A percentile compares a stretch with the other conserved stretches of the same genome.
Evolutionary conservation across 106 monocot genomes (phyloP).

Genomic region (Vanilla planifolia): DNA sequence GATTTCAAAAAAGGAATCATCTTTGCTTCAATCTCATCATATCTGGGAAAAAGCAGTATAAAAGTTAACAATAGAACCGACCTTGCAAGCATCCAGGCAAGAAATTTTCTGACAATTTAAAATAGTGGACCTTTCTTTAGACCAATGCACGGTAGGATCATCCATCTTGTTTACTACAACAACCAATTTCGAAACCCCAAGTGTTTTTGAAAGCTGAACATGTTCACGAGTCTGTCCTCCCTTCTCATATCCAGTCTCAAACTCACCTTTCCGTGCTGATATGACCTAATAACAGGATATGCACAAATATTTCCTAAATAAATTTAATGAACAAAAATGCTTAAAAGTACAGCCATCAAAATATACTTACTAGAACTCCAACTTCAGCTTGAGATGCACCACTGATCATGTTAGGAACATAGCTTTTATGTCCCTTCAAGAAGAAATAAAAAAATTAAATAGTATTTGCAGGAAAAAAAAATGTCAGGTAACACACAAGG

Average conservation of each 20-base stretch:
- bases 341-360: background rate
- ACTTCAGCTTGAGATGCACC: constrained; percentile 99
- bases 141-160: constrained; percentile 88
- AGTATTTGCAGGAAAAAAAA: background rate
- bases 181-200: constrained; percentile 89
- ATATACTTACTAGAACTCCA: constrained; percentile 74
- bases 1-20: constrained; percentile 74
- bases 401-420: constrained; percentile 99
- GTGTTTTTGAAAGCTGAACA: constrained; percentile 88
- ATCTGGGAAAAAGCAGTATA: constrained; percentile 33
- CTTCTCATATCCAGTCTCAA: constrained; percentile 98
- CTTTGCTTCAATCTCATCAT: constrained; percentile 92
- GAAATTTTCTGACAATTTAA: background rate
- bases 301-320: background rate
- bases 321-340: background rate
- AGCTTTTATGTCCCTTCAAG: constrained; percentile 94
- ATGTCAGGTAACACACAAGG: background rate
- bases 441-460: background rate
- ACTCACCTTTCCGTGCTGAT: constrained; percentile 97
- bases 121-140: constrained; percentile 70
- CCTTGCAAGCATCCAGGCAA: background rate
- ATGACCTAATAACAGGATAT: constrained; percentile 57
- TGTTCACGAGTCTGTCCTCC: constrained; percentile 95
- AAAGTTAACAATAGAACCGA: constrained; percentile 3
- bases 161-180: constrained; percentile 99